These are phyloP conservation scores for Paramecium primaurelia DNA, from an alignment of 73 alveolate species.

Conservation along the genomic window DNA sequence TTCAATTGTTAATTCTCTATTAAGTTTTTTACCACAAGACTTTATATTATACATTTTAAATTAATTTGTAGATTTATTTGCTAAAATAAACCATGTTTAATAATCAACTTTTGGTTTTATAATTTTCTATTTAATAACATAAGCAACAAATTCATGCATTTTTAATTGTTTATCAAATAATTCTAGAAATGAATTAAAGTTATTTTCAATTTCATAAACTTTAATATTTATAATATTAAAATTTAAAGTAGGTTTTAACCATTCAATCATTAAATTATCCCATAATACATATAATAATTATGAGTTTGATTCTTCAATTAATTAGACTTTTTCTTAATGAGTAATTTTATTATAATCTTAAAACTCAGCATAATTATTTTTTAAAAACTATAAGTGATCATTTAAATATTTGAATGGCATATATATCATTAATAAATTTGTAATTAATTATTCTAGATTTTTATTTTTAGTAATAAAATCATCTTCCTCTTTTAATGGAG, in stretches of 20 bases:
- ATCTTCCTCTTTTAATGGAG: background rate
- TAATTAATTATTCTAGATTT: background rate
- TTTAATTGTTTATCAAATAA: slow-evolving; percentile 4
- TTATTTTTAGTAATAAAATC: background rate
- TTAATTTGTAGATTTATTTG: background rate
- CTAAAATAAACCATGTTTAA: slow-evolving; percentile 12
- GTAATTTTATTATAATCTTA: background rate
- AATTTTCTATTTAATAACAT: background rate
- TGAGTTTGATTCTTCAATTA: background rate
- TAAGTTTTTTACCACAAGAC: background rate
- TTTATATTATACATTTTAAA: slow-evolving; percentile 3
- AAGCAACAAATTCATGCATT: background rate
- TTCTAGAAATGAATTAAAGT: background rate
- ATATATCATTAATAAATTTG: background rate
- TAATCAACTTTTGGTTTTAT: slow-evolving; percentile 14
- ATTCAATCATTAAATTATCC: slow-evolving; percentile 47
- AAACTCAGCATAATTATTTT: background rate
- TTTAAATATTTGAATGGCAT: background rate
- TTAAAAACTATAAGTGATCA: background rate
- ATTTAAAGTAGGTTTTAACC: background rate
- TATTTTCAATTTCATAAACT: slow-evolving; percentile 27
- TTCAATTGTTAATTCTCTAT: background rate
- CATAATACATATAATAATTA: background rate
- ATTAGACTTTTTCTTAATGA: background rate
- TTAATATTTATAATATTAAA: background rate